phyloP scores from a whole-genome alignment of 2,329 filamentous ascomycete genomes.

The Xylariaceae sp. region DNA sequence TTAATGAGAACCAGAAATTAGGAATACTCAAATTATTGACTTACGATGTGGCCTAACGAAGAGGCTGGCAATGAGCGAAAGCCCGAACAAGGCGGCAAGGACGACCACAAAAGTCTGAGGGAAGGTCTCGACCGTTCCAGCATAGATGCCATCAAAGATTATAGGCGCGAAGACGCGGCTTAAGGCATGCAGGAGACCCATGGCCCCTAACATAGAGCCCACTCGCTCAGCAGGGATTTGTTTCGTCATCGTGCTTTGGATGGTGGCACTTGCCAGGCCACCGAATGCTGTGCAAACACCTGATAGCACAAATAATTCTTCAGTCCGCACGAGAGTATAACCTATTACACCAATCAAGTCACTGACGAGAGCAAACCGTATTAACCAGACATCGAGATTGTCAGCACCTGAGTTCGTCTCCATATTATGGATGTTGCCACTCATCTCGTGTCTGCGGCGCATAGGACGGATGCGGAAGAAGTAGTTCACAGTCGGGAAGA shows the following conservation, averaged over 20 bases:
- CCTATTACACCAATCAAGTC: conserved; percentile 79
- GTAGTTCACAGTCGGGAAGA: conserved; percentile 80
- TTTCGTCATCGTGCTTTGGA: conserved; percentile 86
- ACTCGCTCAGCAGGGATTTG: conserved; percentile 84
- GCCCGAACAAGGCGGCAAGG: conserved; percentile 68
- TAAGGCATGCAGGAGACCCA: conserved; percentile 83
- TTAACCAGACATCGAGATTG: conserved; percentile 74
- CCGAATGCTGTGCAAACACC: conserved; percentile 79
- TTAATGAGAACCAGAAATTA: conserved; percentile 1
- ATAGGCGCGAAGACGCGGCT: conserved; percentile 80
- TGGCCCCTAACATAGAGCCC: conserved; percentile 87
- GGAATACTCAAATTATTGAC: conserved; percentile 42
- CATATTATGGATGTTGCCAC: conserved; percentile 42
- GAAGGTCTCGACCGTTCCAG: conserved; percentile 76
- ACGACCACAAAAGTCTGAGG: conserved; percentile 85
- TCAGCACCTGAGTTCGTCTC: conserved; percentile 74
- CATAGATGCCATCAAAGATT: conserved; percentile 86
- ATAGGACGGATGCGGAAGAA: conserved; percentile 67
- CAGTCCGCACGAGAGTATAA: conserved; percentile 69
- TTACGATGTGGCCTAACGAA: conserved; percentile 76
- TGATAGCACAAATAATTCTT: conserved; percentile 70
- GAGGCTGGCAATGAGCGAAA: conserved; percentile 70
- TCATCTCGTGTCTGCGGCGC: conserved; percentile 48
- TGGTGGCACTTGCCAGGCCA: conserved; percentile 82
- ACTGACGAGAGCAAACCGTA: conserved; percentile 76